Percentiles rank a stretch among this genome's conserved stretches.
These are phyloP conservation scores for Candida piceae DNA, from an alignment of 805 yeast genomes.

Conservation along the genomic window DNA sequence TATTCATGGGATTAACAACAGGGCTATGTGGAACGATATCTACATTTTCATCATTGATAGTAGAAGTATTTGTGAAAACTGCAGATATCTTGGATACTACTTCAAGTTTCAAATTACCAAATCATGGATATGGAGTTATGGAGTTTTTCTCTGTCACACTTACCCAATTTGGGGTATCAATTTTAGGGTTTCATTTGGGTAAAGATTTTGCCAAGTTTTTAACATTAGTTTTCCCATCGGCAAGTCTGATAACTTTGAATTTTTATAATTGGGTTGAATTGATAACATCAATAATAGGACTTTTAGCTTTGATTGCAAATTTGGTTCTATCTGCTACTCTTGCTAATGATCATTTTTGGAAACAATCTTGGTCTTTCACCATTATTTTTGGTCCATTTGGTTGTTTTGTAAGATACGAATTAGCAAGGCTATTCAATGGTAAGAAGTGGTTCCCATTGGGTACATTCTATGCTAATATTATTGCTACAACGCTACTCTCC, in stretches of 20 bases:
- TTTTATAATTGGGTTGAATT: slow-evolving; percentile 9
- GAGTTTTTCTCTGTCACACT: slow-evolving; percentile 61
- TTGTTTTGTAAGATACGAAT: slow-evolving; percentile 50
- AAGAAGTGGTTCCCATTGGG: slow-evolving; percentile 46
- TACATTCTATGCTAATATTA: slow-evolving; percentile 36
- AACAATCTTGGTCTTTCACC: slow-evolving; percentile 63
- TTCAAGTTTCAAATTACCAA: slow-evolving; percentile 35
- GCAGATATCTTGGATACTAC: slow-evolving; percentile 32
- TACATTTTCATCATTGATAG: slow-evolving; percentile 64
- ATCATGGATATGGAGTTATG: slow-evolving; percentile 75
- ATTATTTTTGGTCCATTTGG: slow-evolving; percentile 71
- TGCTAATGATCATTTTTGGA: slow-evolving; percentile 38
- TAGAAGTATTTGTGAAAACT: slow-evolving; percentile 48
- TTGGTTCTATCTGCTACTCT: slow-evolving; percentile 38
- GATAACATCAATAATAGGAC: slow-evolving; percentile 16
- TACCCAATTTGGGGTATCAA: slow-evolving; percentile 55
- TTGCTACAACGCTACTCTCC: slow-evolving; percentile 20
- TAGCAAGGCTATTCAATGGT: slow-evolving; percentile 48
- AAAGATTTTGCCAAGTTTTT: slow-evolving; percentile 36
- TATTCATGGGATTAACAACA: slow-evolving; percentile 60
- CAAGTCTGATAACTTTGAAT: background rate
- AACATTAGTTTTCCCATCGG: slow-evolving; percentile 14
- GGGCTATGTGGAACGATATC: slow-evolving; percentile 85
- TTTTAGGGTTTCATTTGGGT: slow-evolving; percentile 58
- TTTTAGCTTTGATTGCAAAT: slow-evolving; percentile 31